These are phyloP conservation scores for Citrullus colocynthis DNA, from an alignment of 306 rosid genomes.

Conservation along the genomic window DNA sequence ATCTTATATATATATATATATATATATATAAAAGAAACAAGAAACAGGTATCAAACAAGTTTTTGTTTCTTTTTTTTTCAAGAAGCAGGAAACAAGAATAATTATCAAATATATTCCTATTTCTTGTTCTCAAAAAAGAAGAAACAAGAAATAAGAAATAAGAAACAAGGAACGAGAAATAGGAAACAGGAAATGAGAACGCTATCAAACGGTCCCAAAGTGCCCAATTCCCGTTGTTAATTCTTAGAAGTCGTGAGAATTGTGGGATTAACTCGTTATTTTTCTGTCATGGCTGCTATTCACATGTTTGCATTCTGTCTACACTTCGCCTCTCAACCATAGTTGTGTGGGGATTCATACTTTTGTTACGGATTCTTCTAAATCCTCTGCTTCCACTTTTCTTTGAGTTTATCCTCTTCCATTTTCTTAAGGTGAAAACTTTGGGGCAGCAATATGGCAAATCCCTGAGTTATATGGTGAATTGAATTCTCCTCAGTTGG, in stretches of 20 bases:
- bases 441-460: constrained; percentile 95
- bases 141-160: too few species aligned
- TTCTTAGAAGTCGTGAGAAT: neutral
- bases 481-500: constrained; percentile 84
- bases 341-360: neutral
- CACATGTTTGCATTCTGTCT: neutral
- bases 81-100: too few species aligned
- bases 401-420: constrained; percentile 12
- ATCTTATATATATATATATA: rapidly evolving
- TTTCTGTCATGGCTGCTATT: neutral
- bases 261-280: neutral
- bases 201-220: too few species aligned
- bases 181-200: too few species aligned
- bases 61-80: too few species aligned
- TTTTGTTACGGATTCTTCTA: neutral
- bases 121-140: too few species aligned
- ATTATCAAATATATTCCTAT: too few species aligned
- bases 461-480: constrained; percentile 94
- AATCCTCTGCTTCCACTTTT: neutral
- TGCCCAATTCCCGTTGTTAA: neutral
- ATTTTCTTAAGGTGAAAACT: constrained; percentile 63
- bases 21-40: too few species aligned
- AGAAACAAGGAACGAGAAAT: too few species aligned
- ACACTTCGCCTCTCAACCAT: neutral
- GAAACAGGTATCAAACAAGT: too few species aligned